Evolutionary conservation across 1,284 basidiomycete genomes (phyloP).

Genomic region (Ceratobasidium sp.): DNA sequence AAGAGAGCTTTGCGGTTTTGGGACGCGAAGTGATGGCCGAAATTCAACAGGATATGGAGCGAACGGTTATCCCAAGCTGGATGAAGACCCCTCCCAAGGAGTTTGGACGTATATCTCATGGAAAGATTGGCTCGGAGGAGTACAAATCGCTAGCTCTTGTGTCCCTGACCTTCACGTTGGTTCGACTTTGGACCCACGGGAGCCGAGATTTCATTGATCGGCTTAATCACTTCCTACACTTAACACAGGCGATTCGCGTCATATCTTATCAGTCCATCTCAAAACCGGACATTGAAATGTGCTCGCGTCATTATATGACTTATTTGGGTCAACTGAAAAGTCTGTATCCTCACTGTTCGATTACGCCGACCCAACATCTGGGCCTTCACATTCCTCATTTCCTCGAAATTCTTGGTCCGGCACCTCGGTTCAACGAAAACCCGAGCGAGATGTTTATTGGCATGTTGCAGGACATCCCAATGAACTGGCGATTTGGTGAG

Average conservation of each 20-base stretch:
- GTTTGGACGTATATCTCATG: constrained; percentile 38
- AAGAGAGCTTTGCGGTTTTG: too few species aligned
- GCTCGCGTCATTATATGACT: not conserved
- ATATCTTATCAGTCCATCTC: constrained; percentile 3
- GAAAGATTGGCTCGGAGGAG: constrained; percentile 49
- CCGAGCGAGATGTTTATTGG: constrained; percentile 44
- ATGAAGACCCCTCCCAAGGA: constrained; percentile 20
- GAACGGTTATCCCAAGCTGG: constrained; percentile 35
- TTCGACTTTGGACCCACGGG: constrained; percentile 34
- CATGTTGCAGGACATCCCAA: constrained; percentile 33
- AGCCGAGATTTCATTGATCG: not conserved
- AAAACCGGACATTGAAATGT: not conserved
- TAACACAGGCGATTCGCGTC: constrained; percentile 17
- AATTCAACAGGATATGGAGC: constrained; percentile 16
- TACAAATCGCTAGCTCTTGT: constrained; percentile 47
- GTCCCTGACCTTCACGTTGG: constrained; percentile 44
- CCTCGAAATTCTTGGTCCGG: constrained; percentile 29
- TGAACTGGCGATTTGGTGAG: constrained; percentile 34
- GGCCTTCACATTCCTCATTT: constrained; percentile 30
- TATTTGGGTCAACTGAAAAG: not conserved
- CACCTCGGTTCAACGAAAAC: constrained; percentile 8
- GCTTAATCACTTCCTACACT: constrained; percentile 34
- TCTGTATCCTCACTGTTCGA: constrained; percentile 17
- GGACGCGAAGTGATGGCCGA: constrained; percentile 1
- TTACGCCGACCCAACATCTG: constrained; percentile 30